Evolutionary conservation across 257 asterid species (phyloP).

Genomic region (Forsythia viridissima): DNA sequence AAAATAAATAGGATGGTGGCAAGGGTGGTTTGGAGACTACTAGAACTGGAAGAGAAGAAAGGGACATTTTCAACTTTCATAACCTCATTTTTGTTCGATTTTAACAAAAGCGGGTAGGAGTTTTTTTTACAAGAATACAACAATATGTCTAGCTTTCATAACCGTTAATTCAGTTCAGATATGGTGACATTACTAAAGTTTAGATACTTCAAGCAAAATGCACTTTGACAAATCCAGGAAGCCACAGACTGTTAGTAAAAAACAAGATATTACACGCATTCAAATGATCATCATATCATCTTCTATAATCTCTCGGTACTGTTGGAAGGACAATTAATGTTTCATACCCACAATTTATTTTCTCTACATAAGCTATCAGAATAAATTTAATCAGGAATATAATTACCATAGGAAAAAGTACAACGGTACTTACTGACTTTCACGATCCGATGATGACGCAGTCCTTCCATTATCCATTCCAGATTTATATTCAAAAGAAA

Average conservation of each 20-base stretch:
- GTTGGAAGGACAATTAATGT: not conserved
- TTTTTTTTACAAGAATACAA: not conserved
- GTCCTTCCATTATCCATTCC: slow-evolving; percentile 64
- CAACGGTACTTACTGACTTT: slow-evolving; percentile 71
- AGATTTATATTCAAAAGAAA: slow-evolving; percentile 72
- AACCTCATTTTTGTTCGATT: not conserved
- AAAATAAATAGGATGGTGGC: not conserved
- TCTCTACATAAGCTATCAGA: not conserved
- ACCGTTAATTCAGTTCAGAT: not conserved
- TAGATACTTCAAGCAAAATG: not conserved
- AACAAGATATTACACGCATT: not conserved
- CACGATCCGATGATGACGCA: slow-evolving; percentile 79
- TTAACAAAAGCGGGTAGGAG: not conserved
- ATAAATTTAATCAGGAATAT: not conserved
- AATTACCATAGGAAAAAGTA: not conserved
- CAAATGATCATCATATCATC: not conserved
- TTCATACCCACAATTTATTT: not conserved
- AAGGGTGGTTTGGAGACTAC: not conserved
- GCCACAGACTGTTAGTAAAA: not conserved
- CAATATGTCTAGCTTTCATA: not conserved
- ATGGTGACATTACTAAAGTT: not conserved
- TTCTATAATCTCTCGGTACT: not conserved
- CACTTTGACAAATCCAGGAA: not conserved
- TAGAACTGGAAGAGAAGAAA: not conserved
- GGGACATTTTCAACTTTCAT: not conserved